phyloP scores from a whole-genome alignment of 1,139 yeast species.

The Kodamaea ohmeri region DNA sequence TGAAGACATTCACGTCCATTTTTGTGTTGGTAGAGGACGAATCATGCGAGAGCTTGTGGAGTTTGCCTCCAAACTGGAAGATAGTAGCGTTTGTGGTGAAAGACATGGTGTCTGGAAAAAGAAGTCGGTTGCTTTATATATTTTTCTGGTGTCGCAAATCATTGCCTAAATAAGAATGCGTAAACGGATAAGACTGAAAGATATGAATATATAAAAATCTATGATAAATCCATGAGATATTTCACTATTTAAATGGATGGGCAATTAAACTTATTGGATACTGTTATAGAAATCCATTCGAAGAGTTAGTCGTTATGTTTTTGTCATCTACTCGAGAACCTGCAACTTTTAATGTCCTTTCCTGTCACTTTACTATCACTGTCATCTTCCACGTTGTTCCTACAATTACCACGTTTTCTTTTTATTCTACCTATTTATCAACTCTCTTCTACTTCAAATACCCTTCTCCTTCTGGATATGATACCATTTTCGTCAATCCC shows the following conservation, averaged over 20 bases:
- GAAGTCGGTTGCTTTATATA: slow-evolving; percentile 1
- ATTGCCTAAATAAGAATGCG: slow-evolving; percentile 2
- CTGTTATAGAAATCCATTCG: too few relatives aligned
- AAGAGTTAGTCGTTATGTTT: not conserved
- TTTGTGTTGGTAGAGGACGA: slow-evolving; percentile 63
- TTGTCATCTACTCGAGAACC: too few relatives aligned
- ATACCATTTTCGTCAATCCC: slow-evolving; percentile 2
- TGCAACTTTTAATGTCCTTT: too few relatives aligned
- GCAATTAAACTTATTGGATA: too few relatives aligned
- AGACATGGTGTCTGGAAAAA: slow-evolving; percentile 2
- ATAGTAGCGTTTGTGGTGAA: slow-evolving; percentile 44
- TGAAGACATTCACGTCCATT: slow-evolving; percentile 80
- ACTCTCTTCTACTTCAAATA: not conserved
- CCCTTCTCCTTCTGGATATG: not conserved
- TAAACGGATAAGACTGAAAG: not conserved
- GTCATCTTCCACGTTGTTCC: not conserved
- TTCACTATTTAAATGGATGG: too few relatives aligned
- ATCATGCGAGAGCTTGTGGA: slow-evolving; percentile 71
- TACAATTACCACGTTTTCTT: not conserved
- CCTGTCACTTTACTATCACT: too few relatives aligned
- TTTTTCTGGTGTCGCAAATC: not conserved
- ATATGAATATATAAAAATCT: too few relatives aligned
- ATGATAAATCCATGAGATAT: too few relatives aligned
- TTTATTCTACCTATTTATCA: too few relatives aligned
- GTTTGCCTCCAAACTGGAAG: slow-evolving; percentile 69